Base-by-base conservation (phyloP, 2,329 filamentous ascomycete genomes). In the Trichoderma oligosporum region DNA sequence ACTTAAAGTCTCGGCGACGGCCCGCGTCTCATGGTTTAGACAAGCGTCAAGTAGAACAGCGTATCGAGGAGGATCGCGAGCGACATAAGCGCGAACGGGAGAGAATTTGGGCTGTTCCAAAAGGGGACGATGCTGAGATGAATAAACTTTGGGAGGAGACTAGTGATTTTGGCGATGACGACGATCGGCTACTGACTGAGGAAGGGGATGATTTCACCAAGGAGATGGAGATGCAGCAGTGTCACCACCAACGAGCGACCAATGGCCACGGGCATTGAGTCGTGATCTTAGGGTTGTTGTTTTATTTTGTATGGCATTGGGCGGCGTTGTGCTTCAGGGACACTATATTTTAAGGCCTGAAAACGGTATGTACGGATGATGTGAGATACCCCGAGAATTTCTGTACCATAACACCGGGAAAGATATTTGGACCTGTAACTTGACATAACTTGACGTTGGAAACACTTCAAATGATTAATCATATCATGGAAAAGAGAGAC, bases 21-120 rank as follows among this genome's bases (percentile, higher is more conserved):
- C 66, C 62, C 44, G 68, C 61, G 58, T 66, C 70, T 4, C 72
- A 74, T 25, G 71, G 75, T 14, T 71, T 94, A 51, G 90, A 97
- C 67, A 94, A 93, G 73, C 82, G 88, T 56, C 89, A 96, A 74
- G 89, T 97, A 53, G 92, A 97, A 74, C 92, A 97, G 76, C 81
- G 94, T 38, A 96, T 99, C 61, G 95, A 99, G 66, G 95, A 99
- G 73, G 94, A 99, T 72, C 80, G 94, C 3, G 94, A 99, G 72
- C 79, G 94, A 41, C 95, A 99, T 72, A 99, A 99, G 78, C 79
- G 93, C 41, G 77, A 93, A 66, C 78, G 94, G 20, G 94, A 99
- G 74, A 91, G 86, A 65, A 95, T 96, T 61, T 99, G 95, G 94
- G 90, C 91, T 0, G 85, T 96, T 2, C 83, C 83, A 27, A 79